Evolutionary conservation across 169 alveolate species (phyloP), one percentile per base, ranked within the genome.

Genomic region (Plasmodium cynomolgi): DNA sequence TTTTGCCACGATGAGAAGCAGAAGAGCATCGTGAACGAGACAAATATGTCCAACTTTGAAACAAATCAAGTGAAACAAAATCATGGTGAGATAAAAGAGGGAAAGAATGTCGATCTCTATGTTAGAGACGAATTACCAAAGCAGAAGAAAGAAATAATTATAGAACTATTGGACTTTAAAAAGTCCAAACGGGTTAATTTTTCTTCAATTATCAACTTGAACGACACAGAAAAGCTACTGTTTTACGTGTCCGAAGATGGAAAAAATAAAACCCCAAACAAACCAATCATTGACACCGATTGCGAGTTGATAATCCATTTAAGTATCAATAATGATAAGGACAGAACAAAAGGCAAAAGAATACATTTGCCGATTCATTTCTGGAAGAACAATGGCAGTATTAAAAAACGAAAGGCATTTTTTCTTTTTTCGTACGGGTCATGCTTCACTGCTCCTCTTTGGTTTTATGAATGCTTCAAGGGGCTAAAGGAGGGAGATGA

Each of bases 381-480:
- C 26, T 39, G 68, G 72, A 23, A 81, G 15, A 90, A 90, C 82
- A 80, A 90, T 68, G 62, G 41, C 17, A 47, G 23, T 50, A 91
- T 91, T 20, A 82, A 82, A 81, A 71, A 73, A 54, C 34, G 54
- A 23, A 68, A 81, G 3, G 95, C 92, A 1, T 91, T 81, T 79
- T 91, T 91, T 73, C 84, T 91, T 81, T 91, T 71, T 71, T 91
- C 95, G 26, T 91, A 82, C 50, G 95, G 92, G 31, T 82, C 92
- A 17, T 91, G 91, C 33, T 81, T 91, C 62, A 91, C 95, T 2
- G 20, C 92, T 20, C 95, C 95, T 23, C 23, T 91, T 26, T 91
- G 95, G 95, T 91, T 91, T 82, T 81, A 81, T 50, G 72, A 91
- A 72, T 81, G 86, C 23, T 54, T 91, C 79, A 81, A 91, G 41